These are phyloP conservation scores for Arthrobotrys entomopaga DNA, from an alignment of 2,329 filamentous ascomycete species.

Conservation along the genomic window DNA sequence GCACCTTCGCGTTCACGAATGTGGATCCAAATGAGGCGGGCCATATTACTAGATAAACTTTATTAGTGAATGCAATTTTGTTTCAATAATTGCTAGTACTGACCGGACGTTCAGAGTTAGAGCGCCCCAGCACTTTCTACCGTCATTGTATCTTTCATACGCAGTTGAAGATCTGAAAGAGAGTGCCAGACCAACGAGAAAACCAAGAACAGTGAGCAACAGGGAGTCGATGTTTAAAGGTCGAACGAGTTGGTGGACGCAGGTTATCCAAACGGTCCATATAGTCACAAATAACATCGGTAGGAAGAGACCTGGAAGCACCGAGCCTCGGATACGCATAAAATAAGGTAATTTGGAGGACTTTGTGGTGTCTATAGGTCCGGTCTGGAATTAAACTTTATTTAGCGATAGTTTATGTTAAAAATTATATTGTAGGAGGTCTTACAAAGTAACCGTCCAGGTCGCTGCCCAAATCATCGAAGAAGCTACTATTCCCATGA, in stretches of 20 bases:
- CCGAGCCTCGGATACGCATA: constrained; percentile 78
- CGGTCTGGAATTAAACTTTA: constrained; percentile 59
- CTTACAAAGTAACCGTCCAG: constrained; percentile 53
- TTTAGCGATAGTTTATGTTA: neutral
- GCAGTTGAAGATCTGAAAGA: constrained; percentile 81
- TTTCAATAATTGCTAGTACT: neutral
- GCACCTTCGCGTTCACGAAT: constrained; percentile 70
- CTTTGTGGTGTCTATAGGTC: constrained; percentile 75
- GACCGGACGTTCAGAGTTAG: constrained; percentile 66
- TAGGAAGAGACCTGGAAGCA: constrained; percentile 78
- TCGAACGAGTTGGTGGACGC: constrained; percentile 66
- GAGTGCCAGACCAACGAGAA: constrained; percentile 80
- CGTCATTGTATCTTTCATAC: constrained; percentile 77
- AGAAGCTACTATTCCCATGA: constrained; percentile 31
- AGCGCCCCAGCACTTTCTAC: constrained; percentile 72
- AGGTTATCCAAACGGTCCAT: constrained; percentile 75
- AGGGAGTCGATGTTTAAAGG: constrained; percentile 72
- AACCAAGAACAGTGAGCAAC: constrained; percentile 80
- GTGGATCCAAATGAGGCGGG: constrained; percentile 85
- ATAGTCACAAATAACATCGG: constrained; percentile 71
- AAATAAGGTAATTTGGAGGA: constrained; percentile 82
- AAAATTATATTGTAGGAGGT: neutral
- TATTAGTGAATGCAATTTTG: constrained; percentile 6
- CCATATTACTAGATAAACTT: constrained; percentile 64
- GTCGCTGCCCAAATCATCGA: constrained; percentile 51